Percentiles rank a stretch among this genome's conserved stretches.
Evolutionary conservation across 208 protist species (phyloP).

Genomic region (Trypanosoma scelopori): DNA sequence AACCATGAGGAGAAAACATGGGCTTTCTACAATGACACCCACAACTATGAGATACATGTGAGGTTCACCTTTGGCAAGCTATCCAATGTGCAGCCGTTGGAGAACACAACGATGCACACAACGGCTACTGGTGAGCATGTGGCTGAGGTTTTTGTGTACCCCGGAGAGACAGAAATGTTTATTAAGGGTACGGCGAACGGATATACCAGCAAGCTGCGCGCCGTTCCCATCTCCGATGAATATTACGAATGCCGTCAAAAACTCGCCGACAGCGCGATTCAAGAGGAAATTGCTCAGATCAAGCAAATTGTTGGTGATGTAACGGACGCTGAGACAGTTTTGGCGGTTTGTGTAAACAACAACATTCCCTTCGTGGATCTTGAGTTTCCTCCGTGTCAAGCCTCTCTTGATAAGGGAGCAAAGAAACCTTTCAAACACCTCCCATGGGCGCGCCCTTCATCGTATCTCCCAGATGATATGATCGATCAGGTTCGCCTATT

Average conservation of each 20-base stretch:
- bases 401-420: conserved; percentile 45
- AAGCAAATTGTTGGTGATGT: conserved; percentile 37
- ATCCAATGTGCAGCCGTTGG: conserved; percentile 54
- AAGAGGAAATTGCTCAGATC: conserved; percentile 45
- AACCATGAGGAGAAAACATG: conserved; percentile 64
- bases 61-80: conserved; percentile 67
- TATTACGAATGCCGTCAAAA: conserved; percentile 43
- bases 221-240: conserved; percentile 53
- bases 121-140: conserved; percentile 41
- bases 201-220: conserved; percentile 63
- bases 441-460: conserved; percentile 61
- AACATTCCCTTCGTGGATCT: conserved; percentile 69
- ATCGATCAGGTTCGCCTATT: conserved; percentile 66
- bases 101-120: conserved; percentile 48
- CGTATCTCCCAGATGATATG: conserved; percentile 55
- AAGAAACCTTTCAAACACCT: conserved; percentile 60
- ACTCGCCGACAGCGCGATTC: conserved; percentile 34
- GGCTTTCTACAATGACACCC: conserved; percentile 83
- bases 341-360: conserved; percentile 53
- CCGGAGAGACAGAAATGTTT: conserved; percentile 76
- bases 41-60: conserved; percentile 73
- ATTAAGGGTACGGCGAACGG: conserved; percentile 63
- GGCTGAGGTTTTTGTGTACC: conserved; percentile 60
- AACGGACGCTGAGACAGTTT: conserved; percentile 50
- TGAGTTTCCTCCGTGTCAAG: conserved; percentile 68